Conservation (phyloP, 225 moss, liverwort and hornwort genomes). For the Straminergon stramineum region DNA sequence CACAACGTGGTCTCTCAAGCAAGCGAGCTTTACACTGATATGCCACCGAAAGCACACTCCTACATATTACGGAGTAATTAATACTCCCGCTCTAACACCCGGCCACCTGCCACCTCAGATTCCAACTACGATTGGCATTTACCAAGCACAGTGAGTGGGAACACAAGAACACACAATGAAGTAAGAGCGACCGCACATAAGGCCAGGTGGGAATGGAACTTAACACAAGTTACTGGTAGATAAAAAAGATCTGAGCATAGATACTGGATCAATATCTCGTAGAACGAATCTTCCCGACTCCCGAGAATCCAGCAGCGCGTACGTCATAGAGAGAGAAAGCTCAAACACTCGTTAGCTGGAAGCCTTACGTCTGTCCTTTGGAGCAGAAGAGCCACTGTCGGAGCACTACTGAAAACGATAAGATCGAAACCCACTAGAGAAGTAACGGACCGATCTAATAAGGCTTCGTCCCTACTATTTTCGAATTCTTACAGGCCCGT, state of each 20-base stretch:
- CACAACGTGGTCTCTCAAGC: no score
- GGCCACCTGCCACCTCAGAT: no score
- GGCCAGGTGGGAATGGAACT: neutral
- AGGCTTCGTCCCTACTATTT: neutral
- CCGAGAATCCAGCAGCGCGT: neutral
- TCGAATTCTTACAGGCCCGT: neutral
- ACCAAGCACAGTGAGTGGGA: no score
- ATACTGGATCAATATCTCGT: neutral
- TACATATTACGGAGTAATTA: no score
- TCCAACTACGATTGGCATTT: no score
- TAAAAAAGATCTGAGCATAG: neutral
- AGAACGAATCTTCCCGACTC: neutral
- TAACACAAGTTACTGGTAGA: neutral
- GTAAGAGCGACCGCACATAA: neutral
- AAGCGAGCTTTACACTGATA: no score
- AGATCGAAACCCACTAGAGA: neutral
- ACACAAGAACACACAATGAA: neutral
- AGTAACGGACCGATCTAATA: neutral
- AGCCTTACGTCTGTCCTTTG: neutral
- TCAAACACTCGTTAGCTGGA: neutral
- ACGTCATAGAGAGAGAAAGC: neutral
- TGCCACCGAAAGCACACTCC: no score
- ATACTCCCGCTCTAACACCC: no score
- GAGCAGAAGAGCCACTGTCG: neutral
- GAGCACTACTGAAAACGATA: no score